Evolutionary conservation across 2,329 filamentous ascomycete genomes (phyloP).

Genomic region (Tolypocladium tropicale): DNA sequence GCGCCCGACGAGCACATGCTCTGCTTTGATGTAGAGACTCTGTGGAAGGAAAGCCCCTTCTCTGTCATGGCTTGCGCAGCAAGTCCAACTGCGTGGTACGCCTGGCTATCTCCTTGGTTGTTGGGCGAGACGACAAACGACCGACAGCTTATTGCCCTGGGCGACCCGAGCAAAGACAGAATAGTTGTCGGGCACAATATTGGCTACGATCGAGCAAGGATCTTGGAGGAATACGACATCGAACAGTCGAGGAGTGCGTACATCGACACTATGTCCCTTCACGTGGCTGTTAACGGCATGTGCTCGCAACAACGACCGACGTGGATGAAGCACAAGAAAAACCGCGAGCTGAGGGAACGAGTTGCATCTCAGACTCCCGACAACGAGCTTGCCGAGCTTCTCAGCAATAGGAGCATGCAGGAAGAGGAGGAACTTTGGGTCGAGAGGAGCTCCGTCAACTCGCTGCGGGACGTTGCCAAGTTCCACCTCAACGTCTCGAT

Average conservation of each 20-base stretch:
- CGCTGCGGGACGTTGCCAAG: constrained; percentile 85
- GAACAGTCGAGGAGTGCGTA: constrained; percentile 77
- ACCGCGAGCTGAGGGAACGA: constrained; percentile 70
- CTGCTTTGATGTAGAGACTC: constrained; percentile 91
- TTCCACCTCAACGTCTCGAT: constrained; percentile 90
- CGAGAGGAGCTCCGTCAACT: constrained; percentile 88
- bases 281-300: constrained; percentile 98
- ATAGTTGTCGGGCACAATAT: constrained; percentile 92
- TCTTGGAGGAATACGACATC: constrained; percentile 81
- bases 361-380: constrained; percentile 63
- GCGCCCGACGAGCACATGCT: constrained; percentile 73
- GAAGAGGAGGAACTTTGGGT: constrained; percentile 97
- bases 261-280: constrained; percentile 94
- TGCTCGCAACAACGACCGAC: constrained; percentile 92
- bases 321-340: constrained; percentile 96
- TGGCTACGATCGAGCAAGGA: constrained; percentile 82
- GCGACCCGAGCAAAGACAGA: constrained; percentile 60
- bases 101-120: constrained; percentile 93
- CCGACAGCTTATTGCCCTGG: constrained; percentile 77
- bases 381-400: constrained; percentile 57
- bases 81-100: constrained; percentile 88
- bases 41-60: constrained; percentile 88
- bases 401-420: constrained; percentile 60
- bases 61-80: constrained; percentile 95
- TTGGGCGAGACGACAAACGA: constrained; percentile 69